phyloP scores from a whole-genome alignment of 2,329 filamentous ascomycete species.

The Aureobasidium sp. region DNA sequence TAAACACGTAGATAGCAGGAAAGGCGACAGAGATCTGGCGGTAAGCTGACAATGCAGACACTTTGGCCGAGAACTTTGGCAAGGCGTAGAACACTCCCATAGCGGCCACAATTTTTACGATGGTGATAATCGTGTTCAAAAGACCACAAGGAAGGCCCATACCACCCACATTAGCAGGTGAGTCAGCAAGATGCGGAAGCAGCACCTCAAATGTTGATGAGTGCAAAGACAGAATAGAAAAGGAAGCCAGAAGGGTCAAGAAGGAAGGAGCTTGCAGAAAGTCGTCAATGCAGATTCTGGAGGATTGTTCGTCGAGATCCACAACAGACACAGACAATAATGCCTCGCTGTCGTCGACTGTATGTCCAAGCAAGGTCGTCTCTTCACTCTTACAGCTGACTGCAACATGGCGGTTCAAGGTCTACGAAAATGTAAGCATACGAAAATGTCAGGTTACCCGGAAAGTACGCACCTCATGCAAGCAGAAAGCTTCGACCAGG shows the following conservation, averaged over 20 bases:
- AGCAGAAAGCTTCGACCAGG: conserved; percentile 29
- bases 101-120: conserved; percentile 34
- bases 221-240: conserved; percentile 48
- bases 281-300: conserved; percentile 36
- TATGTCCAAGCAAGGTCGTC: conserved; percentile 36
- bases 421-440: neutral
- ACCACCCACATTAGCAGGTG: conserved; percentile 34
- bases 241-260: conserved; percentile 38
- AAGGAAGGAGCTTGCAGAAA: conserved; percentile 40
- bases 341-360: neutral
- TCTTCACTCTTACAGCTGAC: conserved; percentile 35
- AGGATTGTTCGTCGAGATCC: conserved; percentile 19
- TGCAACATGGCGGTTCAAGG: neutral
- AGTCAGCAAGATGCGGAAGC: conserved; percentile 40
- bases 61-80: conserved; percentile 28
- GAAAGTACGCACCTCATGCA: conserved; percentile 30
- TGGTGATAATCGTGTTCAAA: conserved; percentile 34
- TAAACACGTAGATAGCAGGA: conserved; percentile 31
- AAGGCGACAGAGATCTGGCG: conserved; percentile 32
- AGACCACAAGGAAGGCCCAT: conserved; percentile 39
- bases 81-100: conserved; percentile 30
- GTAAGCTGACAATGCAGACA: conserved; percentile 36
- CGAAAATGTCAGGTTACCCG: neutral
- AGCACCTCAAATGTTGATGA: conserved; percentile 44
- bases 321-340: conserved; percentile 13